phyloP scores from a whole-genome alignment of 805 yeast genomes.

The Wickerhamomyces silvicola region DNA sequence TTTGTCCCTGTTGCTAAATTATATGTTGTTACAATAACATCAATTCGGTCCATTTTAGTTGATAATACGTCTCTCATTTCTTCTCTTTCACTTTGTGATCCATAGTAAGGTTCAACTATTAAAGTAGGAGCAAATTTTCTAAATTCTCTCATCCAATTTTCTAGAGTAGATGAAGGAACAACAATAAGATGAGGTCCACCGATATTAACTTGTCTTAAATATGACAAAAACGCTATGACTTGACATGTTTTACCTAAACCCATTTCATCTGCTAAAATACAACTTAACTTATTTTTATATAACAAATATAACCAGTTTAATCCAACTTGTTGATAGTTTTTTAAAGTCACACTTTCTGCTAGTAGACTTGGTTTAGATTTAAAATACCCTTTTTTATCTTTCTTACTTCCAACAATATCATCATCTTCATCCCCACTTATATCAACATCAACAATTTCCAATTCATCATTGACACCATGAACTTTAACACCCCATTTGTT shows the following conservation, averaged over 20 bases:
- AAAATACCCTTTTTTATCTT: constrained; percentile 37
- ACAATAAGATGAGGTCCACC: constrained; percentile 87
- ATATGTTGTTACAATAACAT: constrained; percentile 92
- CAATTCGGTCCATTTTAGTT: constrained; percentile 50
- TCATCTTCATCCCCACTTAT: constrained; percentile 26
- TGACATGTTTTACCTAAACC: constrained; percentile 97
- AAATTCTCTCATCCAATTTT: constrained; percentile 96
- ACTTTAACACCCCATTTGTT: constrained; percentile 83
- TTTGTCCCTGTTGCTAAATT: constrained; percentile 84
- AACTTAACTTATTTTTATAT: constrained; percentile 72
- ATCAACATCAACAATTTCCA: constrained; percentile 53
- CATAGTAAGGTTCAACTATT: constrained; percentile 89
- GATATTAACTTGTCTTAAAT: constrained; percentile 60
- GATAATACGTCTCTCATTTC: constrained; percentile 68
- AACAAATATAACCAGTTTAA: constrained; percentile 84
- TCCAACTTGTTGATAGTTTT: constrained; percentile 95
- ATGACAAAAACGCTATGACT: constrained; percentile 87
- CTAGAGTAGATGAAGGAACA: constrained; percentile 94
- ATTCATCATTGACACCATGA: constrained; percentile 56
- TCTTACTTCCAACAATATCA: constrained; percentile 25
- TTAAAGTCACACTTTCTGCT: constrained; percentile 58
- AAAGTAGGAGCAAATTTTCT: constrained; percentile 78
- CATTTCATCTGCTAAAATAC: constrained; percentile 98
- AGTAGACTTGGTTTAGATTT: constrained; percentile 66
- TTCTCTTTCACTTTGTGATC: constrained; percentile 76